phyloP scores from a whole-genome alignment of 345 rosid genomes.

The Adansonia digitata region DNA sequence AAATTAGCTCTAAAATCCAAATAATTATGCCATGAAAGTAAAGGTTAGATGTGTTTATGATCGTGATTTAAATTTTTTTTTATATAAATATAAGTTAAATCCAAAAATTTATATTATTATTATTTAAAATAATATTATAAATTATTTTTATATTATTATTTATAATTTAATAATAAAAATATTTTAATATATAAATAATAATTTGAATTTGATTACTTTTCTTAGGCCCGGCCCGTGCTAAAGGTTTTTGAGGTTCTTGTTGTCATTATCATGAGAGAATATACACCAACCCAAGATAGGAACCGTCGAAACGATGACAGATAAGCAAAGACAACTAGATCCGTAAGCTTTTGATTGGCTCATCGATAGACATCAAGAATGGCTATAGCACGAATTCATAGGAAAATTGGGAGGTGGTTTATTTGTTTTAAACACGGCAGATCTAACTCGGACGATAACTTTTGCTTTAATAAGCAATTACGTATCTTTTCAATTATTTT shows the following conservation, averaged over 20 bases:
- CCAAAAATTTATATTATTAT: too few relatives aligned
- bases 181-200: too few relatives aligned
- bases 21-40: slow-evolving; percentile 7
- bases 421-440: slow-evolving; percentile 31
- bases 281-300: slow-evolving; percentile 10
- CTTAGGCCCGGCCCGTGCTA: too few relatives aligned
- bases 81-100: too few relatives aligned
- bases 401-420: slow-evolving; percentile 23
- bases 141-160: too few relatives aligned
- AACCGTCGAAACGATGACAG: slow-evolving; percentile 24
- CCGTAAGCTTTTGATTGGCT: slow-evolving; percentile 39
- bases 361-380: slow-evolving; percentile 26
- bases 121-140: too few relatives aligned
- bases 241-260: slow-evolving; percentile 13
- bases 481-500: too few relatives aligned
- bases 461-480: too few relatives aligned
- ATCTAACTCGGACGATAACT: slow-evolving; percentile 44
- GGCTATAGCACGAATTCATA: slow-evolving; percentile 47
- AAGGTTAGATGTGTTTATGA: too few relatives aligned
- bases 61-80: too few relatives aligned
- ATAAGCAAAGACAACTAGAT: slow-evolving; percentile 23
- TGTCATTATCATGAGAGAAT: slow-evolving; percentile 28
- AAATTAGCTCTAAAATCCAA: not conserved
- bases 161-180: too few relatives aligned
- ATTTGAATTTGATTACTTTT: too few relatives aligned